A percentile compares a stretch with the other conserved stretches of the same genome.
Evolutionary conservation across 1,284 basidiomycete genomes (phyloP).

Genomic region (Apiotrichum brassicae): DNA sequence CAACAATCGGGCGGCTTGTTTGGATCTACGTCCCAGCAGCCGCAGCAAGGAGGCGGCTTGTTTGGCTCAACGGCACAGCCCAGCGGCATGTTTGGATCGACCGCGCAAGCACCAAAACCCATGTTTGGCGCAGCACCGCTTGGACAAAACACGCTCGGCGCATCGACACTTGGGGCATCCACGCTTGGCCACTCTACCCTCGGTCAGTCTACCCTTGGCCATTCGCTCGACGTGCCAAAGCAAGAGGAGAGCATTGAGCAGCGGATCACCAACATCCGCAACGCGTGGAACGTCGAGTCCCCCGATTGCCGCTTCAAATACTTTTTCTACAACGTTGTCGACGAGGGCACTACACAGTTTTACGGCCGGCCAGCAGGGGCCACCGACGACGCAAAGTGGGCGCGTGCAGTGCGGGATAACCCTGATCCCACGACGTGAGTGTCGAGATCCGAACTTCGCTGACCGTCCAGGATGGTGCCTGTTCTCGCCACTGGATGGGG

Average conservation of each 20-base stretch:
- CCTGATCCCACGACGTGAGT: constrained; percentile 71
- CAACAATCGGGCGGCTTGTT: constrained; percentile 28
- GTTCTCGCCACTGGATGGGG: constrained; percentile 75
- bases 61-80: constrained; percentile 21
- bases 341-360: constrained; percentile 60
- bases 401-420: constrained; percentile 71
- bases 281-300: constrained; percentile 65
- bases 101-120: constrained; percentile 48
- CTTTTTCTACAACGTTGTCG: constrained; percentile 84
- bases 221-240: constrained; percentile 9
- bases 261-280: constrained; percentile 60
- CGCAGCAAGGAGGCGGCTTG: background rate
- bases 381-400: constrained; percentile 69
- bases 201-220: background rate
- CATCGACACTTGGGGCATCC: background rate
- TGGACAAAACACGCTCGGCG: background rate
- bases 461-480: constrained; percentile 61
- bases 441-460: background rate
- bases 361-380: constrained; percentile 71
- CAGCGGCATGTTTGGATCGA: constrained; percentile 49
- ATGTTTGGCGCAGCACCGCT: constrained; percentile 7
- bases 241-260: constrained; percentile 52
- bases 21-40: constrained; percentile 28
- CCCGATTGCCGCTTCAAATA: constrained; percentile 74
- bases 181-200: background rate